These are phyloP conservation scores for Cryptococcus sp. DNA, from an alignment of 1,284 basidiomycete species.

Conservation along the genomic window DNA sequence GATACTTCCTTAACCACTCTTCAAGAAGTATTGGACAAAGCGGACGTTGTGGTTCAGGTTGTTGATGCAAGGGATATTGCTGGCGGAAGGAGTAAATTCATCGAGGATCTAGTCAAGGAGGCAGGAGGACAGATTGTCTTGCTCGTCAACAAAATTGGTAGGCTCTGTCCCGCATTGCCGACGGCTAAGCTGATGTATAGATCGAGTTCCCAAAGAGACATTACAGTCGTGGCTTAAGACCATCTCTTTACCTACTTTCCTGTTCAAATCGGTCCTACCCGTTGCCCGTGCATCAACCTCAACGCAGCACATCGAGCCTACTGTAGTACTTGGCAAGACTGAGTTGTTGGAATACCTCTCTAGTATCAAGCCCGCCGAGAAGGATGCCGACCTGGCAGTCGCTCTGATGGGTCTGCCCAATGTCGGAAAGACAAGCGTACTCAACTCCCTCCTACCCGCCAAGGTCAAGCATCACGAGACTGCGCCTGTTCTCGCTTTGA, in stretches of 20 bases:
- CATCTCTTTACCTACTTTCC: constrained; percentile 67
- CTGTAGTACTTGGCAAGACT: constrained; percentile 21
- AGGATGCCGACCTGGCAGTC: constrained; percentile 51
- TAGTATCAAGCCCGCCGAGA: constrained; percentile 12
- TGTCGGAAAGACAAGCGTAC: constrained; percentile 74
- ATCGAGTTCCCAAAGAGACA: constrained; percentile 76
- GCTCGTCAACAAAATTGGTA: constrained; percentile 83
- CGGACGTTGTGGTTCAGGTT: constrained; percentile 79
- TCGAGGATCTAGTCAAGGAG: constrained; percentile 59
- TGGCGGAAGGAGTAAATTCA: constrained; percentile 59
- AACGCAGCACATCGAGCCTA: constrained; percentile 5
- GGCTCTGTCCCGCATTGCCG: constrained; percentile 19
- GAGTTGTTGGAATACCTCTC: constrained; percentile 20
- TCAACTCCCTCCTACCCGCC: constrained; percentile 68
- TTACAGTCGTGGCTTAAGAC: constrained; percentile 69
- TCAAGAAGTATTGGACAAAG: constrained; percentile 67
- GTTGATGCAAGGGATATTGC: constrained; percentile 81
- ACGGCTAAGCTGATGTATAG: constrained; percentile 48
- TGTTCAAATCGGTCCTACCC: constrained; percentile 65
- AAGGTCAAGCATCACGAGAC: constrained; percentile 33
- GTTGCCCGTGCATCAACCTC: constrained; percentile 21
- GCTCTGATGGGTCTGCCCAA: constrained; percentile 67
- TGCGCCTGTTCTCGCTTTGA: constrained; percentile 58
- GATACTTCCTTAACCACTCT: constrained; percentile 66
- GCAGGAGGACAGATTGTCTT: constrained; percentile 54